Base-by-base conservation (phyloP, 2,329 filamentous ascomycete genomes). In the Alternaria burnsii region DNA sequence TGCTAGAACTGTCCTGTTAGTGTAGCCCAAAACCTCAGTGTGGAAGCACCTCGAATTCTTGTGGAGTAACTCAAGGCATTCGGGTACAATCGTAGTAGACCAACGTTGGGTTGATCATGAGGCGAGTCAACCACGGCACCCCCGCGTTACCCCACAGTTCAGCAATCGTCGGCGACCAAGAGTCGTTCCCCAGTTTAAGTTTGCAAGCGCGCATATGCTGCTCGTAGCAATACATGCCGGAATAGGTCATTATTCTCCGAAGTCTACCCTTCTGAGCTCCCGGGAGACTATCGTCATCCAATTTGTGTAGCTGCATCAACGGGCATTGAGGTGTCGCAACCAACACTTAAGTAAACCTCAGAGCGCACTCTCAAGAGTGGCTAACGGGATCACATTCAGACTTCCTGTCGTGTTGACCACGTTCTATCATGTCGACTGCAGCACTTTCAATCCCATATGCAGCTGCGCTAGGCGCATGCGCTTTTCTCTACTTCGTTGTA, bases 401-500 rank as follows among this genome's bases (percentile, higher is more conserved):
- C 11, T 53, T 10, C 8, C 26, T 20, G 10, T 52, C 18, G 32
- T 47, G 5, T 38, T 59, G 52, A 58, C 55, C 24, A 32, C 30
- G 47, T 47, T 43, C 24, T 40, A 67, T 9, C 28, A 72, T 71
- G 70, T 67, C 61, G 36, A 41, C 42, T 32, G 42, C 60, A 38
- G 58, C 63, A 5, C 26, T 64, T 22, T 63, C 66, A 30, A 58
- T 63, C 16, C 71, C 73, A 4, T 74, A 75, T 53, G 71, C 71
- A 9, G 61, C 63, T 32, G 69, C 61, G n/a, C 50, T 75, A 38
- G 67, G 71, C 41, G 55, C 62, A 10, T 66, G 65, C 43, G 24
- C 68, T 10, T 57, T 80, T 24, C 12, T 69, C 43, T 82, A 80
- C 59, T 79, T 82, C 43, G 50, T 82, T 22, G 34, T 82, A 28